Percentiles rank a stretch among this genome's conserved stretches.
These are phyloP conservation scores for Colletotrichum somersetense DNA, from an alignment of 2,329 filamentous ascomycete genomes.

Conservation along the genomic window DNA sequence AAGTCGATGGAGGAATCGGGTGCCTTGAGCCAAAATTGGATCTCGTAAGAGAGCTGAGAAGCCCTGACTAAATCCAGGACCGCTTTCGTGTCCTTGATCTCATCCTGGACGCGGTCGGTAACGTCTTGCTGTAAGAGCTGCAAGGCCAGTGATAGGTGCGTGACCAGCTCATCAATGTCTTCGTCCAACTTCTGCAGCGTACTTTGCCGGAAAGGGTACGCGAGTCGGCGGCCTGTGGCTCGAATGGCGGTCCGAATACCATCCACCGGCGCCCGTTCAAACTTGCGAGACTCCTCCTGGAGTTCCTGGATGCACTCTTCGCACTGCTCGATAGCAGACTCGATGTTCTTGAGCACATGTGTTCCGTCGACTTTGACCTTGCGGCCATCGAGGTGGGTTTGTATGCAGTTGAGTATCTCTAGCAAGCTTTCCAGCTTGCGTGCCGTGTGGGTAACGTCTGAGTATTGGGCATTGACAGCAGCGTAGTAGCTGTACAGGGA, in stretches of 20 bases:
- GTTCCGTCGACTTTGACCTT: conserved; percentile 46
- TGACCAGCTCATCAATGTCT: conserved; percentile 50
- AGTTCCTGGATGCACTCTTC: conserved; percentile 49
- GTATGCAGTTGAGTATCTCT: conserved; percentile 45
- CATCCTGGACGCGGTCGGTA: conserved; percentile 44
- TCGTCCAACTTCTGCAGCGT: conserved; percentile 55
- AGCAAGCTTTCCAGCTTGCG: conserved; percentile 47
- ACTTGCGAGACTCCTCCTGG: conserved; percentile 46
- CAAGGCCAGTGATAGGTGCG: conserved; percentile 49
- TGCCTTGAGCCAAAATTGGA: conserved; percentile 51
- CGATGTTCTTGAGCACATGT: conserved; percentile 44
- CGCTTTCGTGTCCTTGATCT: conserved; percentile 46
- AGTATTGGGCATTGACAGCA: conserved; percentile 45
- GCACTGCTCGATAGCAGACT: conserved; percentile 46
- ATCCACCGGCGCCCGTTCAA: conserved; percentile 33
- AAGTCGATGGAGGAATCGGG: conserved; percentile 53
- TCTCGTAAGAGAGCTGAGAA: conserved; percentile 45
- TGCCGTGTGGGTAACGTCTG: conserved; percentile 47
- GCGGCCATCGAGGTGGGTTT: conserved; percentile 35
- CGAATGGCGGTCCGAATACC: conserved; percentile 13
- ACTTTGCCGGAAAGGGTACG: conserved; percentile 52
- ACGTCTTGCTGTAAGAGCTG: conserved; percentile 50
- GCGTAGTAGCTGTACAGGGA: conserved; percentile 52
- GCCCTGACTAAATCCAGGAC: conserved; percentile 47
- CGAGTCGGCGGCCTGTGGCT: conserved; percentile 41